Percentiles rank a stretch among this genome's conserved stretches.
phyloP scores from a whole-genome alignment of 2,329 filamentous ascomycete species.

The Penicillium sp. region DNA sequence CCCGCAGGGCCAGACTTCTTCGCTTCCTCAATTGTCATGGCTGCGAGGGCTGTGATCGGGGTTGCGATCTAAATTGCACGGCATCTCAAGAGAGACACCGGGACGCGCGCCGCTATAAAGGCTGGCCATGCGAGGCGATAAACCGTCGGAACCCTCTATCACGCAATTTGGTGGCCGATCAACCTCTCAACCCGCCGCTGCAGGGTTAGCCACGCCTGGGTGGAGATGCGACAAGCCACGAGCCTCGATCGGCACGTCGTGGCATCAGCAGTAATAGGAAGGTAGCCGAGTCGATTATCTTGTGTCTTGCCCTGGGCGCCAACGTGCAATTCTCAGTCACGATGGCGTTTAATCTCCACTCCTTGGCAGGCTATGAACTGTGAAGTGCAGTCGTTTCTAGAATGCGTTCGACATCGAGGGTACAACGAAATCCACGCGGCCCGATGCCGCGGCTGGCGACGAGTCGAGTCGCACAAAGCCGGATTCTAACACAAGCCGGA shows the following conservation, averaged over 20 bases:
- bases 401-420: no score
- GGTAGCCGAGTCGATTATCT: background rate
- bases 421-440: no score
- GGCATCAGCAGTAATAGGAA: background rate
- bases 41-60: background rate
- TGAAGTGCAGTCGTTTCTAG: no score
- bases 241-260: background rate
- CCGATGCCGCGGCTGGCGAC: no score
- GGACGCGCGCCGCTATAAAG: constrained; percentile 14
- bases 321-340: background rate
- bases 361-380: no score
- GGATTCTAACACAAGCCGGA: no score
- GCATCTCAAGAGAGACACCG: background rate
- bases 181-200: background rate
- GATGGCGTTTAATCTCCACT: background rate
- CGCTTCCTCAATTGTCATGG: constrained; percentile 21
- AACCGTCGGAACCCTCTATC: constrained; percentile 16
- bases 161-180: constrained; percentile 26
- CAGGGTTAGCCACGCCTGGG: background rate
- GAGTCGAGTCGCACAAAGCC: no score
- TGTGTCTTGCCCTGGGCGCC: no score
- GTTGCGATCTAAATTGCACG: background rate
- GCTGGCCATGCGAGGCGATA: background rate
- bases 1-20: constrained; percentile 4
- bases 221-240: background rate